Percentiles rank a stretch among this genome's conserved stretches.
phyloP scores from a whole-genome alignment of 2,329 filamentous ascomycete genomes.

The Trichoderma hamatum region DNA sequence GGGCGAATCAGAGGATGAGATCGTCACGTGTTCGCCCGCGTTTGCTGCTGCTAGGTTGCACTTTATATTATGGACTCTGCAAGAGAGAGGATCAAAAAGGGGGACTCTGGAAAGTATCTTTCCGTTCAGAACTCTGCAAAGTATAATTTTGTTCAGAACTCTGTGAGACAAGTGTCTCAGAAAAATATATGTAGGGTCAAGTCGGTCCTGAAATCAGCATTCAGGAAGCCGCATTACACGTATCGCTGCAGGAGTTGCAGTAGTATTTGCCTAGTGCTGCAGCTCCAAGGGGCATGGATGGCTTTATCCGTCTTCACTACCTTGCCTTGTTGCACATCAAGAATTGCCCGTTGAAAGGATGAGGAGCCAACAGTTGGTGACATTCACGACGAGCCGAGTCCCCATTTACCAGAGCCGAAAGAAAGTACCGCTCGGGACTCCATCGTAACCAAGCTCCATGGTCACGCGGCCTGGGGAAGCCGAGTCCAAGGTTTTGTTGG shows the following conservation, averaged over 20 bases:
- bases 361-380: background rate
- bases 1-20: background rate
- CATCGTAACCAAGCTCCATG: background rate
- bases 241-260: background rate
- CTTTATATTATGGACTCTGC: background rate
- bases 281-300: background rate
- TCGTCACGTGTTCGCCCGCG: conserved; percentile 1
- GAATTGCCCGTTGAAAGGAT: background rate
- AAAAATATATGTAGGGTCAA: background rate
- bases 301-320: too few species aligned
- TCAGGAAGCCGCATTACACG: conserved; percentile 8
- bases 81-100: background rate
- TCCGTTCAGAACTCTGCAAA: background rate
- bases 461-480: background rate
- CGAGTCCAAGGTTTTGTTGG: background rate
- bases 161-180: conserved; percentile 13
- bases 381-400: background rate
- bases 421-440: background rate
- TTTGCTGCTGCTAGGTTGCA: background rate
- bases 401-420: background rate
- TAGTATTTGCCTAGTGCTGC: background rate
- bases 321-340: too few species aligned
- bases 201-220: conserved; percentile 4
- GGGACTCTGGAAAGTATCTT: background rate
- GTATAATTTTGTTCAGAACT: background rate